Evolutionary conservation across 2,329 filamentous ascomycete species (phyloP), one percentile per base, ranked within the genome.

Genomic region (Fusarium mexicanum): DNA sequence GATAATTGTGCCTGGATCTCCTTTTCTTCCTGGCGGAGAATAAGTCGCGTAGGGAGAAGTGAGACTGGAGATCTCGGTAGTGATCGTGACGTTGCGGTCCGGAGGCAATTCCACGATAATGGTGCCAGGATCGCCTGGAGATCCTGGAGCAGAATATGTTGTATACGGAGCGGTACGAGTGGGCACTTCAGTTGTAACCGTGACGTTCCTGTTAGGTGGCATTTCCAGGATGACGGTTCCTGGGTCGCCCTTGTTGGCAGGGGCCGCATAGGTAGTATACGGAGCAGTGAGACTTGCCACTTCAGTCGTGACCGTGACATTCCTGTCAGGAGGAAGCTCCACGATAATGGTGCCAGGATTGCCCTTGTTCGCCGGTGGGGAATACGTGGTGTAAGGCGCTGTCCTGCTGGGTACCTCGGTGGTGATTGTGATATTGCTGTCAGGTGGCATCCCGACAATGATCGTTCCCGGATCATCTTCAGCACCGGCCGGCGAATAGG

Each of bases 401-500:
- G 61, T 71, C 31, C 53, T 35, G 33, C 33, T 35, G 33, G 33
- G 33, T 35, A 51, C 50, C 24, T 71, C 69, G 3, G 62, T 67
- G 10, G 69, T 71, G 24, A 67, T 62, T 13, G 69, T 71, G 4
- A 62, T 38, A 35, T 71, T 71, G 12, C 71, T 54, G 26, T 53
- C 51, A 31, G 53, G 29, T 6, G 71, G 66, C 6, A 73, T 59
- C 22, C 44, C 71, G 8, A 73, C 46, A 8, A 73, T 54, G 10
- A 73, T 38, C 16, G 71, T 73, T 38, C 71, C 71, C 11, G 71
- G 71, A 9, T 73, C 71, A 10, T 70, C 54, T 24, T 59, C 24
- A 26, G 55, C 46, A 9, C 53, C 67, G 8, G 71, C 44, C 20
- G 71, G 63, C 4, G 43, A 43, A 26, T 74, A 72, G 8, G 71